phyloP scores from a whole-genome alignment of 164 flowering plant species.

The Nymphaea colorata region DNA sequence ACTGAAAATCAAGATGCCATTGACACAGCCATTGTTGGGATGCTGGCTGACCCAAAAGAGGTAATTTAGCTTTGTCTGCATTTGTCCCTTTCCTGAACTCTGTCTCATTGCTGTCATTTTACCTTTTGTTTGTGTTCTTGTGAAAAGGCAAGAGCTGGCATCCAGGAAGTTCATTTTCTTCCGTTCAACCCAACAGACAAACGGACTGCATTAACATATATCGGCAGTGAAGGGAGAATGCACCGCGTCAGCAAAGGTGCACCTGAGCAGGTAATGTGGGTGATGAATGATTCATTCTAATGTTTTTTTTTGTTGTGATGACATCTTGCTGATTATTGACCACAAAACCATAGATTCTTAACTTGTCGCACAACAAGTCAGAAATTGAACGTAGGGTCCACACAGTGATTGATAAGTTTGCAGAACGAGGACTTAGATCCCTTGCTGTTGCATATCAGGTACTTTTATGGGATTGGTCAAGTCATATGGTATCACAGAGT shows the following conservation, averaged over 20 bases:
- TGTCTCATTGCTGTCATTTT: background rate
- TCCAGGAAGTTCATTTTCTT: constrained; percentile 86
- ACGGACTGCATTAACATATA: constrained; percentile 83
- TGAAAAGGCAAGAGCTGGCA: constrained; percentile 67
- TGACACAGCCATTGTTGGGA: constrained; percentile 43
- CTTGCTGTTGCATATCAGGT: constrained; percentile 92
- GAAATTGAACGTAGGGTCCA: constrained; percentile 78
- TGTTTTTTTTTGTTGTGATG: background rate
- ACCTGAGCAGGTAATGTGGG: constrained; percentile 70
- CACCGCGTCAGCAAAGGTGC: constrained; percentile 98
- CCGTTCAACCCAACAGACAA: constrained; percentile 97
- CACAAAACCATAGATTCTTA: constrained; percentile 38
- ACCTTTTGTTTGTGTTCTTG: background rate
- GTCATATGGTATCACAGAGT: background rate
- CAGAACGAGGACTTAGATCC: constrained; percentile 81
- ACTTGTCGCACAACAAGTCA: constrained; percentile 67
- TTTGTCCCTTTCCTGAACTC: background rate
- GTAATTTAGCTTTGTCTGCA: constrained; percentile 15
- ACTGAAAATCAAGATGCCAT: constrained; percentile 52
- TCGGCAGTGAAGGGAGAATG: constrained; percentile 70
- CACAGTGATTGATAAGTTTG: constrained; percentile 69
- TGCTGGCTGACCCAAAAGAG: constrained; percentile 66
- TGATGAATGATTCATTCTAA: constrained; percentile 3
- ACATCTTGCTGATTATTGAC: background rate
- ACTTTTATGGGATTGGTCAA: background rate